phyloP scores from a whole-genome alignment of 1,139 yeast species.

The Debaryomycetaceae sp. region DNA sequence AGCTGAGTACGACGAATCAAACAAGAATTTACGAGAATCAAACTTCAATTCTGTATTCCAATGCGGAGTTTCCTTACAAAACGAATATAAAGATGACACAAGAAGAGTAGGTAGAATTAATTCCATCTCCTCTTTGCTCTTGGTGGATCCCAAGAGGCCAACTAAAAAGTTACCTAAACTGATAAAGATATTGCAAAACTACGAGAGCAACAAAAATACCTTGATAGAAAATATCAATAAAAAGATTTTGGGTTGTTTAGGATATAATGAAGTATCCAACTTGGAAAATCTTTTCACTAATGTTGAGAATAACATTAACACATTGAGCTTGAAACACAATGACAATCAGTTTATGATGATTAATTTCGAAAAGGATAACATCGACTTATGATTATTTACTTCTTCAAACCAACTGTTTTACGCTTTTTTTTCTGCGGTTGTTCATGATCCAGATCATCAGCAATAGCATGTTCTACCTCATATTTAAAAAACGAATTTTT shows the following conservation, averaged over 20 bases:
- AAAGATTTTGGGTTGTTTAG: constrained; percentile 25
- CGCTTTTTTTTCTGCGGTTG: constrained; percentile 3
- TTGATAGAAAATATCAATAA: constrained; percentile 25
- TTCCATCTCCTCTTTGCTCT: constrained; percentile 26
- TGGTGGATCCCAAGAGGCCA: constrained; percentile 22
- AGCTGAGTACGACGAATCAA: constrained; percentile 14
- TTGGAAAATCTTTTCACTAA: constrained; percentile 32
- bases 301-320: constrained; percentile 30
- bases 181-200: constrained; percentile 18
- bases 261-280: constrained; percentile 25
- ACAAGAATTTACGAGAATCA: constrained; percentile 3
- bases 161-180: constrained; percentile 23
- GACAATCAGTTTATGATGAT: constrained; percentile 38
- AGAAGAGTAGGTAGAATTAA: constrained; percentile 16
- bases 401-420: constrained; percentile 2
- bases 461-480: constrained; percentile 4
- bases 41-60: constrained; percentile 21
- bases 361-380: constrained; percentile 38
- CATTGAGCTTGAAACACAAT: constrained; percentile 25
- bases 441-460: neutral
- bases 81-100: constrained; percentile 14
- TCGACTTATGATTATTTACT: constrained; percentile 19
- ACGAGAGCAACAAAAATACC: constrained; percentile 15
- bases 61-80: constrained; percentile 47
- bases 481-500: neutral